Base-by-base conservation (phyloP, 352 stramenopile genomes). In the Globisporangium barbulae region DNA sequence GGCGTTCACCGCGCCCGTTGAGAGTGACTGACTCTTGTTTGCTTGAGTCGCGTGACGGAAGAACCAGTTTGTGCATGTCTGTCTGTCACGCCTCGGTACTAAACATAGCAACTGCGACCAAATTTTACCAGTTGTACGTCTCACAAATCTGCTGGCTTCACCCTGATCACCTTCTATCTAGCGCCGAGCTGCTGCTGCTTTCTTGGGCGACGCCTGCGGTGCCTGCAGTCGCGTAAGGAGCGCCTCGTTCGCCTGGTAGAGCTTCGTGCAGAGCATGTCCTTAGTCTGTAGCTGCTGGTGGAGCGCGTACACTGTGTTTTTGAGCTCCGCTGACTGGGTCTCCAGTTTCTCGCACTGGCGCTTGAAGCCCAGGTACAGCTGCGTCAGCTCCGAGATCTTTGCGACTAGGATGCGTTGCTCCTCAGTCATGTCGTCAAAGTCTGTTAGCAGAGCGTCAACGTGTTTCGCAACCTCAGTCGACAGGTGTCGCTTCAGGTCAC, bases 181-280 rank as follows among this genome's bases (percentile, higher is more conserved):
- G 22, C 9, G 39, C 0, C 25, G 39, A 12, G 22, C 15, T 9
- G 17, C 25, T 47, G 22, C 13, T 9, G 22, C 25, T 48, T 52
- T 52, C 54, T 17, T 61, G 19, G 52, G 52, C n/a, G 52, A 44
- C 30, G 50, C 9, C 50, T 56, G 50, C 30, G 45, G 60, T 15
- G 68, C 50, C 50, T 74, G 68, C n/a, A 88, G 61, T 30, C 73
- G 70, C 59, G 73, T 69, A 2, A 90, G 57, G 28, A 90, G 63
- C n/a, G 69, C 79, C 54, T 89, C 79, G 33, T 90, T 89, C 22
- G 81, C 79, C 35, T 76, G 37, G 61, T 90, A 89, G 19, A 90
- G 44, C 54, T 89, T 85, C 56, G 79, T 87, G 37, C 78, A 84
- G 5, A 89, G 64, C 0, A 42, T 30, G 50, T 89, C 79, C 30